Percentiles rank a stretch among this genome's conserved stretches.
Conservation (phyloP, 768 basidiomycete species). For the Tulasnella sp. region DNA sequence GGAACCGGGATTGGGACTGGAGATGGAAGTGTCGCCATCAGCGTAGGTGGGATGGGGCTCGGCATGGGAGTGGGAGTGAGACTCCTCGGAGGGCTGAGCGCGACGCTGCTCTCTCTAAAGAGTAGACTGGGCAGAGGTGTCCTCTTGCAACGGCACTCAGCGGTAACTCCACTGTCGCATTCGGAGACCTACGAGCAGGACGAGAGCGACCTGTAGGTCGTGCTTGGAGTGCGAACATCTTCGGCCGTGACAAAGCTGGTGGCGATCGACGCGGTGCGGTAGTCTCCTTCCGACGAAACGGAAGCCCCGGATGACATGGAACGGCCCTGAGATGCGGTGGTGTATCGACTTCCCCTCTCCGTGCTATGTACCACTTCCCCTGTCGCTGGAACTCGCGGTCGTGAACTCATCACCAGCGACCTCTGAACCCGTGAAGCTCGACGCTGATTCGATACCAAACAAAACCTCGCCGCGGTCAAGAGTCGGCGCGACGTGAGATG, state of each 20-base stretch:
- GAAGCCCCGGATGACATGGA: too few relatives aligned
- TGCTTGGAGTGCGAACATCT: background rate
- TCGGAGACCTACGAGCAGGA: slow-evolving; percentile 14
- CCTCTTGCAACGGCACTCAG: slow-evolving; percentile 18
- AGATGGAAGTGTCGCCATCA: background rate
- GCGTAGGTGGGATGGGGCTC: too few relatives aligned
- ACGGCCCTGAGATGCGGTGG: too few relatives aligned
- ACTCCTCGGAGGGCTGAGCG: background rate
- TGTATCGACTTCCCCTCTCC: background rate
- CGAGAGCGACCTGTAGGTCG: slow-evolving; percentile 6
- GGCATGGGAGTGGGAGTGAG: background rate
- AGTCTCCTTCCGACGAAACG: too few relatives aligned
- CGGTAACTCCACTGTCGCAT: slow-evolving; percentile 15
- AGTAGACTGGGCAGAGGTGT: background rate
- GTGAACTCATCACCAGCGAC: background rate
- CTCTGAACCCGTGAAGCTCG: background rate
- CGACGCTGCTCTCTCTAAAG: background rate
- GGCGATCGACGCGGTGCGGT: slow-evolving; percentile 10
- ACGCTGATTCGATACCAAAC: background rate
- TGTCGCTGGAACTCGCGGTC: slow-evolving; percentile 1
- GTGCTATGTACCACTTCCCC: background rate
- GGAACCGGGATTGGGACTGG: background rate
- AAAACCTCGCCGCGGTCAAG: background rate
- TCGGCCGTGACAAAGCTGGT: slow-evolving; percentile 20
- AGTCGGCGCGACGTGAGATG: background rate